Conservation (phyloP, 2,329 filamentous ascomycete genomes). For the Emydomyces testavorans region DNA sequence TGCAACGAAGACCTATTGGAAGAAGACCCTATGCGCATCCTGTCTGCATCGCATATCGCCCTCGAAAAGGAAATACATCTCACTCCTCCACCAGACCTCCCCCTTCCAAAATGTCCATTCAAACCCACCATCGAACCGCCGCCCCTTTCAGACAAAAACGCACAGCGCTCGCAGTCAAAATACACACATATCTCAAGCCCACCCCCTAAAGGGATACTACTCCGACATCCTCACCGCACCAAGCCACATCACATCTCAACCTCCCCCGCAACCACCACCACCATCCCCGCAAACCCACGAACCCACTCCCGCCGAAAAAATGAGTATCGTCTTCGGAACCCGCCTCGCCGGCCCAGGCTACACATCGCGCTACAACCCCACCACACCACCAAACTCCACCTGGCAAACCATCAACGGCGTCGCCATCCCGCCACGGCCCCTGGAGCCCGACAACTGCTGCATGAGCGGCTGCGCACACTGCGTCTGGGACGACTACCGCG, state of each 20-base stretch:
- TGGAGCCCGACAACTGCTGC: slow-evolving; percentile 95
- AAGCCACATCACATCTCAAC: slow-evolving; percentile 17
- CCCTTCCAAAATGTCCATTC: neutral
- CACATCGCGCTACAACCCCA: slow-evolving; percentile 45
- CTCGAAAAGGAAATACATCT: neutral
- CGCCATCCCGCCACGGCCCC: slow-evolving; percentile 67
- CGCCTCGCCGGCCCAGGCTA: slow-evolving; percentile 63
- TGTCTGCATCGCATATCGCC: slow-evolving; percentile 5
- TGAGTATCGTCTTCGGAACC: slow-evolving; percentile 69
- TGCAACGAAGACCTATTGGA: neutral
- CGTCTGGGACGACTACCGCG: slow-evolving; percentile 84
- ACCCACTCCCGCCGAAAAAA: slow-evolving; percentile 35
- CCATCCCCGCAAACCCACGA: slow-evolving; percentile 4
- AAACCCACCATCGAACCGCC: neutral
- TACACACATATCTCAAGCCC: slow-evolving; percentile 23
- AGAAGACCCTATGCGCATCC: slow-evolving; percentile 2
- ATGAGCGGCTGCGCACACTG: slow-evolving; percentile 98
- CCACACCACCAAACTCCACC: slow-evolving; percentile 47
- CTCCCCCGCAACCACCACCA: slow-evolving; percentile 7
- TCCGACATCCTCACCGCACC: slow-evolving; percentile 30
- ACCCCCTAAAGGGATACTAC: slow-evolving; percentile 37
- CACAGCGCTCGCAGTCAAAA: neutral
- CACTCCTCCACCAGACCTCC: neutral
- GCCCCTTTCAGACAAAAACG: slow-evolving; percentile 4
- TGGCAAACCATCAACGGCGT: slow-evolving; percentile 60